phyloP scores from a whole-genome alignment of 2,329 filamentous ascomycete genomes.

The Fusarium heterosporum region DNA sequence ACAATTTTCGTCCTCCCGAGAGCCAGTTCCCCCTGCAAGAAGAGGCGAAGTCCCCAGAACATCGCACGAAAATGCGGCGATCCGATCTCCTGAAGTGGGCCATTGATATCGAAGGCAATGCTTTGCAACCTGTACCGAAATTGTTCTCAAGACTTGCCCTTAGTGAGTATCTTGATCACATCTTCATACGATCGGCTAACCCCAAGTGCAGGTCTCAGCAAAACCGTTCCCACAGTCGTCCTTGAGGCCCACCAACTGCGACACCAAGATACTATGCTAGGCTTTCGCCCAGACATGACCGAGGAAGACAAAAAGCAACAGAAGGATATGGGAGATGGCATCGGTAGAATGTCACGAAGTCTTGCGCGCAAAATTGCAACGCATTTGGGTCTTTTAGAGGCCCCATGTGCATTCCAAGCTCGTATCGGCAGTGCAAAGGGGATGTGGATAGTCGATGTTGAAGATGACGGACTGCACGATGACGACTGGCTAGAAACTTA shows the following conservation, averaged over 20 bases:
- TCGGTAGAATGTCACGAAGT: conserved; percentile 71
- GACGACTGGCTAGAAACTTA: conserved; percentile 74
- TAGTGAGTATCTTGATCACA: conserved; percentile 53
- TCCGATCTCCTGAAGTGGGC: conserved; percentile 64
- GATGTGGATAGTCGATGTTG: conserved; percentile 74
- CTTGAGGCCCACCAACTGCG: conserved; percentile 61
- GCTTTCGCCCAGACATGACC: conserved; percentile 65
- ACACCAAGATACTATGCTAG: conserved; percentile 22
- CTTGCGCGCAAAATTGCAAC: conserved; percentile 66
- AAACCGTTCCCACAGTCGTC: conserved; percentile 59
- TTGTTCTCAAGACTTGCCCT: conserved; percentile 69
- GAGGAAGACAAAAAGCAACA: conserved; percentile 58
- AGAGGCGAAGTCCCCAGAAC: conserved; percentile 34
- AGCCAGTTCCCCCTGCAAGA: conserved; percentile 40
- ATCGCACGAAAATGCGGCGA: conserved; percentile 53
- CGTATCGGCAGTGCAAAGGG: conserved; percentile 81
- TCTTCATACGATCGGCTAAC: background rate
- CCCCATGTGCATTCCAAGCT: conserved; percentile 75
- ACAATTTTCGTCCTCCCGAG: conserved; percentile 51
- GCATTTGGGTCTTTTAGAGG: conserved; percentile 61
- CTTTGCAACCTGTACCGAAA: conserved; percentile 62
- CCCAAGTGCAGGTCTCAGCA: conserved; percentile 61
- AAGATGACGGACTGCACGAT: conserved; percentile 55
- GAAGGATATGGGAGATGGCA: conserved; percentile 74
- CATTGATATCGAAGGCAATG: conserved; percentile 59